These are phyloP conservation scores for Tricholoma sp. DNA, from an alignment of 768 basidiomycete genomes.

Conservation along the genomic window DNA sequence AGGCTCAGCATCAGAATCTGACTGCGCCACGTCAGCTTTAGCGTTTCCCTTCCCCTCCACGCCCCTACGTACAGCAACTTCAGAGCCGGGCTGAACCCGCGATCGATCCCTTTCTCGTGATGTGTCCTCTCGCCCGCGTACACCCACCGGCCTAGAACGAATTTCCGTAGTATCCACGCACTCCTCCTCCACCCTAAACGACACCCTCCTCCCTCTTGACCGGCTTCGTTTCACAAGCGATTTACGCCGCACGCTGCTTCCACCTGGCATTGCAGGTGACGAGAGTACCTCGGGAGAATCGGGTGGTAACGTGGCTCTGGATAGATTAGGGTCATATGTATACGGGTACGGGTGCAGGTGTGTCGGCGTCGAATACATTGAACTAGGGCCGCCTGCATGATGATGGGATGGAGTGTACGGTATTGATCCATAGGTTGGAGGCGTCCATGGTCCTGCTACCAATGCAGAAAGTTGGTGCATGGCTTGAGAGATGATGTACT, in stretches of 20 bases:
- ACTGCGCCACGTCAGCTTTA: not conserved
- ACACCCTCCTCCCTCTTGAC: slow-evolving; percentile 52
- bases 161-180: slow-evolving; percentile 10
- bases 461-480: slow-evolving; percentile 38
- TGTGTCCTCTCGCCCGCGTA: not conserved
- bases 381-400: slow-evolving; percentile 16
- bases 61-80: not conserved
- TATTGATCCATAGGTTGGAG: slow-evolving; percentile 17
- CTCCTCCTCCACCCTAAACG: slow-evolving; percentile 40
- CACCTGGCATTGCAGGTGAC: slow-evolving; percentile 27
- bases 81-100: not conserved
- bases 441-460: slow-evolving; percentile 18
- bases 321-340: slow-evolving; percentile 39
- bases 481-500: slow-evolving; percentile 37
- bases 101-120: not conserved
- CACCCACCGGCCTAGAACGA: not conserved
- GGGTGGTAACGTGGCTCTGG: slow-evolving; percentile 45
- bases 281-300: slow-evolving; percentile 41
- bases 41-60: slow-evolving; percentile 11
- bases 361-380: slow-evolving; percentile 32
- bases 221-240: slow-evolving; percentile 43
- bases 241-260: slow-evolving; percentile 22
- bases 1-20: not conserved
- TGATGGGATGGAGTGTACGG: slow-evolving; percentile 27
- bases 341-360: slow-evolving; percentile 34